Percentiles rank a stretch among this genome's conserved stretches.
Evolutionary conservation across 202 grass and related monocot species (phyloP).

Genomic region (Digitaria exilis): DNA sequence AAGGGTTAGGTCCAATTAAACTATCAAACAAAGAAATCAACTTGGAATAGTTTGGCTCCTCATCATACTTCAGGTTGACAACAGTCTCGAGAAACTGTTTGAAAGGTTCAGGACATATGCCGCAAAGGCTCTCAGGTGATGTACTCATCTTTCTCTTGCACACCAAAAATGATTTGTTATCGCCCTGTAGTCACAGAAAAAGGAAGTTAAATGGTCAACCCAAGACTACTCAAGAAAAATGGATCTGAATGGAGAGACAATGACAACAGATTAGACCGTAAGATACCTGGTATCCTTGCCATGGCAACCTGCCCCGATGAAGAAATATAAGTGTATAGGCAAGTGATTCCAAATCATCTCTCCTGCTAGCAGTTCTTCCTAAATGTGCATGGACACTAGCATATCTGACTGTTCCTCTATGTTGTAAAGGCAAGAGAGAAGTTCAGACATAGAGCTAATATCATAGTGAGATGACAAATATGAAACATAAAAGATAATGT

Average conservation of each 20-base stretch:
- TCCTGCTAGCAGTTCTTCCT: constrained; percentile 86
- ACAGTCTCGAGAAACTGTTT: constrained; percentile 72
- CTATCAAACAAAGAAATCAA: constrained; percentile 84
- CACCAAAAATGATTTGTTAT: constrained; percentile 88
- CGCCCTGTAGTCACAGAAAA: constrained; percentile 50
- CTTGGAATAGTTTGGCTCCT: constrained; percentile 87
- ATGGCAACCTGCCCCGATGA: constrained; percentile 75
- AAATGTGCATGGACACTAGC: constrained; percentile 89
- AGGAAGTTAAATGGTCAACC: not conserved
- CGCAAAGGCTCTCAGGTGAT: constrained; percentile 68
- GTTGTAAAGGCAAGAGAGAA: constrained; percentile 31
- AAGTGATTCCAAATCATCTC: constrained; percentile 89
- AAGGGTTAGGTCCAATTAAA: constrained; percentile 79
- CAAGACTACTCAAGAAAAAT: constrained; percentile 6
- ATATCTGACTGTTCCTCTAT: constrained; percentile 85
- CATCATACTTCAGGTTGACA: constrained; percentile 94
- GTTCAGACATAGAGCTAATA: constrained; percentile 17
- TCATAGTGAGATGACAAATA: constrained; percentile 11
- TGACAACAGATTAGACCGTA: constrained; percentile 13
- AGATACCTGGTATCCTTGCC: constrained; percentile 85
- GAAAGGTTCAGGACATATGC: constrained; percentile 77
- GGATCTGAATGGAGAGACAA: not conserved
- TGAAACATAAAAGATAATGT: constrained; percentile 22
- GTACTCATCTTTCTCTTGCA: constrained; percentile 94
- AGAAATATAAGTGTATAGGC: constrained; percentile 91